Evolutionary conservation across 805 yeast genomes (phyloP), one percentile per base, ranked within the genome.

Genomic region (Starmerella etchellsii): DNA sequence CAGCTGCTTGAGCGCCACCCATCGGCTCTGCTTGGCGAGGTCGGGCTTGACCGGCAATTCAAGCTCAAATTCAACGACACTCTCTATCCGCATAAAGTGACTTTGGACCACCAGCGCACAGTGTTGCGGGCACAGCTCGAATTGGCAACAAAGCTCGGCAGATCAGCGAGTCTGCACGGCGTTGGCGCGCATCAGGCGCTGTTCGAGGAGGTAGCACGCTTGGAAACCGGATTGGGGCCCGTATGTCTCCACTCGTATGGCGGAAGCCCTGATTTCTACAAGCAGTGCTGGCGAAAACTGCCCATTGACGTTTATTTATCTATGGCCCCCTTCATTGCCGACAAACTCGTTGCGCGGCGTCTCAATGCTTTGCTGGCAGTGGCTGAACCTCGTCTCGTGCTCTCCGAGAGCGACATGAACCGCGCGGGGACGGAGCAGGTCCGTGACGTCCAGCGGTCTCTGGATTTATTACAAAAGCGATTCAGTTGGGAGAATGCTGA

Each of bases 41-140:
- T 84, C n/a, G 98, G 98, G 0, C 61, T 91, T 2, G 98, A 88
- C 57, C 81, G 78, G 57, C 54, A 73, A 24, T 81, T 82, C 54
- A 59, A 81, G 28, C 57, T 87, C 3, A 94, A 93, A 2, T 36
- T 46, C 18, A 41, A 42, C 47, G 45, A 42, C 26, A 48, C 45
- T 2, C 46, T 69, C 23, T 58, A 68, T 1, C 66, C 64, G n/a
- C 71, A 70, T 42, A 66, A 68, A 44, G 87, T 83, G 1, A 55
- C 55, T 2, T 60, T 82, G 62, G 63, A 60, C 0, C 97, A 91
- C 55, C 98, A 88, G 54, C 39, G 58, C 13, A 42, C 39, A 1
- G 57, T 88, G 0, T 68, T 87, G 29, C 53, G 54, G 3, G 49
- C 53, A 2, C 78, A 77, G 42, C 54, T 83, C 16, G 53, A 57